Evolutionary conservation across 441 rosid genomes (phyloP), one percentile per base, ranked within the genome.

Genomic region (Jatropha podagrica): DNA sequence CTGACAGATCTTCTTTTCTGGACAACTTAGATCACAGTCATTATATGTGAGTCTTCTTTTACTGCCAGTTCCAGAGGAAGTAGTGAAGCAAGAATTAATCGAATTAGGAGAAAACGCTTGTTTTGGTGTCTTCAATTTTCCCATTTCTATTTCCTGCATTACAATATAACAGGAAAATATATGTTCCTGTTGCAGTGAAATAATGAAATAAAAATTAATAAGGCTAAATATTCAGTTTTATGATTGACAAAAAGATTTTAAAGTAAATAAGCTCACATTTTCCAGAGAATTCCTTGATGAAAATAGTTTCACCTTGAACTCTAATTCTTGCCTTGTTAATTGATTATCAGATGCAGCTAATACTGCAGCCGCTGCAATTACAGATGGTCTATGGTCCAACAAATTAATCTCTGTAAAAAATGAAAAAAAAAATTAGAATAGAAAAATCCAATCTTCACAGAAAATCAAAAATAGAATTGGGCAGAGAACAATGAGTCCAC

Each of bases 311-410:
- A 89, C 72, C 85, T 88, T 89, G 63, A 69, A 58, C 65, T 81
- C 82, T 82, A 92, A 58, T 32, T 86, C 86, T 77, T 79, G 82
- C 77, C 85, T 85, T 54, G 93, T 88, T 81, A 92, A 83, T 37
- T 74, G 73, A 69, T 20, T 74, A 82, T 78, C 74, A 37, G 89
- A 81, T 70, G 90, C 90, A n/a, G 92, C 91, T 69, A 95, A 58
- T 38, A 77, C 88, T 74, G 97, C 90, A 32, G 97, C 97, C 27
- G 89, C 92, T 20, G 97, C 95, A 65, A 95, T 82, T 48, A 81
- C 52, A 13, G 93, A 95, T 27, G 97, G 93, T 65, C 88, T 87
- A 89, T 84, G 78, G 75, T 90, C 87, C 78, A 86, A 79, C 83
- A 86, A 79, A 56, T 85, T 87, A 42, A 86, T 86, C 85, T 85